These are phyloP conservation scores for Calycina herbarum DNA, from an alignment of 2,329 filamentous ascomycete genomes.

Conservation along the genomic window DNA sequence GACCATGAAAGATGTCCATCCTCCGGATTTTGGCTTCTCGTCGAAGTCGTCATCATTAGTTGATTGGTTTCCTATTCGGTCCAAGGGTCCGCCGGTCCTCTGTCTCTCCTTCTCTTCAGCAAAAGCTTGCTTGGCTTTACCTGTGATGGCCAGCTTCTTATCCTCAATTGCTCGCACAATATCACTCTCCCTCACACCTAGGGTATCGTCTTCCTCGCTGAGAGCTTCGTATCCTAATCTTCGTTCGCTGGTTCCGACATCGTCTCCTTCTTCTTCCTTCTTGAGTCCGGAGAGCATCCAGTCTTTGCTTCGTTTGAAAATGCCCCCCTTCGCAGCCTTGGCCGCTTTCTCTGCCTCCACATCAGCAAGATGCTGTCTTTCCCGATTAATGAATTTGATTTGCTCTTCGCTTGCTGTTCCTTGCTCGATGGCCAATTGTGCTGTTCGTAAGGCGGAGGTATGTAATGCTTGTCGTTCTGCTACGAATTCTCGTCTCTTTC, in stretches of 20 bases:
- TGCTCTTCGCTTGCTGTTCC: constrained; percentile 52
- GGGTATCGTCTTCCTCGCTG: constrained; percentile 28
- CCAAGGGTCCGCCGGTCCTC: constrained; percentile 32
- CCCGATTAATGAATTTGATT: constrained; percentile 51
- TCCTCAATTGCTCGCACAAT: constrained; percentile 34
- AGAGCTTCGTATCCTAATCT: constrained; percentile 28
- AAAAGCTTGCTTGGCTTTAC: constrained; percentile 33
- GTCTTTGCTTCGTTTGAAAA: constrained; percentile 31
- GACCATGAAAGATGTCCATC: constrained; percentile 29
- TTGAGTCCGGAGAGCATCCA: constrained; percentile 39
- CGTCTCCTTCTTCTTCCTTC: constrained; percentile 35
- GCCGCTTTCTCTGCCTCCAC: constrained; percentile 22
- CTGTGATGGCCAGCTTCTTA: constrained; percentile 30
- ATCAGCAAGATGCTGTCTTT: constrained; percentile 51
- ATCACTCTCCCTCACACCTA: constrained; percentile 30
- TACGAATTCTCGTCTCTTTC: constrained; percentile 62
- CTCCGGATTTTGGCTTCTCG: constrained; percentile 19
- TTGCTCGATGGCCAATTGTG: constrained; percentile 42
- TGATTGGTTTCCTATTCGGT: constrained; percentile 31
- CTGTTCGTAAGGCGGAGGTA: constrained; percentile 45
- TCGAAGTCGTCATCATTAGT: constrained; percentile 3
- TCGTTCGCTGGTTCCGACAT: constrained; percentile 28
- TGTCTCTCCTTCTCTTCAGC: constrained; percentile 36
- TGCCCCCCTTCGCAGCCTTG: constrained; percentile 35
- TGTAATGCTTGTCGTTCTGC: constrained; percentile 48